phyloP scores from a whole-genome alignment of 1,284 basidiomycete genomes.

The Ceratobasidium sp. region DNA sequence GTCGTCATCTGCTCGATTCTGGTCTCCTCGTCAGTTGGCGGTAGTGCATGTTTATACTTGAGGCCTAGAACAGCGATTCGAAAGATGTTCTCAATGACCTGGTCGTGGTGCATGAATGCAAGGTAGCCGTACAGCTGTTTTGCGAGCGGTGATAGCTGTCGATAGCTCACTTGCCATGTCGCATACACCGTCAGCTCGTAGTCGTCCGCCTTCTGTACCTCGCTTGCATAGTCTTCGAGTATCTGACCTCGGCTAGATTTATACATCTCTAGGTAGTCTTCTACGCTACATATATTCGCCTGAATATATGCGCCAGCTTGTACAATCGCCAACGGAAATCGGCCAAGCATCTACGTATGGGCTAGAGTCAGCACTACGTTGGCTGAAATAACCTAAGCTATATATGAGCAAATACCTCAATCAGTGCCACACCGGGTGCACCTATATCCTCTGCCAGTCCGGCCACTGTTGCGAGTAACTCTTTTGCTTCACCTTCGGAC shows the following conservation, averaged over 20 bases:
- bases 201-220: background rate
- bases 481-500: background rate
- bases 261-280: background rate
- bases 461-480: background rate
- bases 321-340: conserved; percentile 20
- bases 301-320: conserved; percentile 40
- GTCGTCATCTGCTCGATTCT: too few species aligned
- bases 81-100: conserved; percentile 5
- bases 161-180: conserved; percentile 20
- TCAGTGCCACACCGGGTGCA: too few species aligned
- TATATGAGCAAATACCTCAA: too few species aligned
- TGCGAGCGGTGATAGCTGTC: background rate
- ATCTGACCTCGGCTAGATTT: background rate
- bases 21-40: too few species aligned
- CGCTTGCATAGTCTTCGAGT: background rate
- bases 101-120: conserved; percentile 20
- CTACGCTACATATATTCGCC: background rate
- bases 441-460: background rate
- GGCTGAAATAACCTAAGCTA: too few species aligned
- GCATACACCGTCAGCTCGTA: conserved; percentile 28
- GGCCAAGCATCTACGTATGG: conserved; percentile 11
- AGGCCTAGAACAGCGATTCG: background rate
- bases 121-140: background rate
- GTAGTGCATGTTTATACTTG: too few species aligned
- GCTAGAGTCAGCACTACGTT: too few species aligned